Evolutionary conservation across 306 rosid species (phyloP), one percentile per base, ranked within the genome.

Genomic region (Prunus salicina): DNA sequence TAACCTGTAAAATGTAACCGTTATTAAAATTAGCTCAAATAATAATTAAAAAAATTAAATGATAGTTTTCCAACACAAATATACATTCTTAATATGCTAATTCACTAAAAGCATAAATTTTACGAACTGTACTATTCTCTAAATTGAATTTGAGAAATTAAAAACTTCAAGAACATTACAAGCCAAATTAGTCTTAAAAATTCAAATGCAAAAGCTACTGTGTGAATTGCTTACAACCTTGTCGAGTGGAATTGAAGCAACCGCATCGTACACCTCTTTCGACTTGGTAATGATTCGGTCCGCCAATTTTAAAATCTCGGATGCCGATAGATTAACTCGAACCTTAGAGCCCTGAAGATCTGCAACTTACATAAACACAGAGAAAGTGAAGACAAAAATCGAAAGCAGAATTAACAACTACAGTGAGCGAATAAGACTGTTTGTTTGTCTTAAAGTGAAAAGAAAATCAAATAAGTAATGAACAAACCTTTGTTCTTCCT

Each of bases 221-320:
- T 25, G 30, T 3, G 24, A 83, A 78, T 49, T 50, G 45, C 49
- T 72, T 55, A 63, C 43, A 69, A 95, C 98, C 97, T 92, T 95
- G 43, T 89, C 90, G 14, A 91, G 92, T 11, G 97, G 91, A 72
- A 95, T 86, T 1, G 96, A 85, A 2, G 96, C 99, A 75, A 95
- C 89, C 10, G 87, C 87, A 76, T 90, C 90, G 46, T 95, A 87
- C 74, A 92, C 96, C 82, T 87, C 76, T 43, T 89, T 90, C 38
- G 99, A 95, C 87, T 78, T 89, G 4, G 86, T 82, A 75, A 92
- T 85, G 71, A 90, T 87, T 86, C 82, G 87, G 43, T 88, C 89
- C 1, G 97, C 87, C 71, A 95, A 78, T 76, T 89, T 92, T 70
- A 88, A 84, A 89, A 95, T 90, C 89, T 92, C 93, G 5, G 90